Conservation (phyloP, 371 early-diverging fungal species). For the Syncephalastrum contaminatum region DNA sequence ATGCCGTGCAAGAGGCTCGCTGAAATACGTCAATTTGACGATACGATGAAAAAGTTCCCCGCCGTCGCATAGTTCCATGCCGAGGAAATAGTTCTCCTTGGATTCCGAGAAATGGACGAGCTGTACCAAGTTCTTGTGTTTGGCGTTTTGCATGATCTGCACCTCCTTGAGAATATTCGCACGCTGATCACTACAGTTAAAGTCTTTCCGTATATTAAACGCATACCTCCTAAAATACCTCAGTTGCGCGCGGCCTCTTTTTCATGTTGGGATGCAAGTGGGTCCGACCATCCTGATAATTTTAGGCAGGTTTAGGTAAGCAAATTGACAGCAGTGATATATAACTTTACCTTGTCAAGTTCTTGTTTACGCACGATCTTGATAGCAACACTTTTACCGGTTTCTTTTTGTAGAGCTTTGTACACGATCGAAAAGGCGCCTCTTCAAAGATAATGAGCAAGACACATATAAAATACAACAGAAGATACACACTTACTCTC, state of each 20-base stretch:
- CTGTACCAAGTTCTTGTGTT: conserved; percentile 78
- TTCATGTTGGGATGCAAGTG: conserved; percentile 46
- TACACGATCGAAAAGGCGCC: conserved; percentile 87
- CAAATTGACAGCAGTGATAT: background rate
- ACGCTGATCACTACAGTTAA: conserved; percentile 39
- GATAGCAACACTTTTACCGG: conserved; percentile 71
- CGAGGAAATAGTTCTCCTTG: conserved; percentile 67
- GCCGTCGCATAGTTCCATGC: conserved; percentile 82
- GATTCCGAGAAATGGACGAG: conserved; percentile 72
- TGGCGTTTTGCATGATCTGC: conserved; percentile 79
- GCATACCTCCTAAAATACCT: conserved; percentile 15
- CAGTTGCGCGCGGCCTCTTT: conserved; percentile 41
- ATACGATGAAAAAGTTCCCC: conserved; percentile 89
- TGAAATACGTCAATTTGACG: conserved; percentile 78
- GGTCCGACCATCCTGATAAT: conserved; percentile 24
- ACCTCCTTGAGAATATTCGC: conserved; percentile 87
- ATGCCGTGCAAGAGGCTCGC: conserved; percentile 75
- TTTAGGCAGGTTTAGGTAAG: no score
- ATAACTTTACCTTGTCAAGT: conserved; percentile 47
- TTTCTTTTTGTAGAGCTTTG: conserved; percentile 61
- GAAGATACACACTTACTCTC: conserved; percentile 56
- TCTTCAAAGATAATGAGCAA: conserved; percentile 30
- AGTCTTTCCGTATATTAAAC: background rate
- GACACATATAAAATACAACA: background rate
- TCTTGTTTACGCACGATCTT: conserved; percentile 74